A percentile compares a stretch with the other conserved stretches of the same genome.
These are phyloP conservation scores for Globisporangium yorkense DNA, from an alignment of 352 stramenopile species.

Conservation along the genomic window DNA sequence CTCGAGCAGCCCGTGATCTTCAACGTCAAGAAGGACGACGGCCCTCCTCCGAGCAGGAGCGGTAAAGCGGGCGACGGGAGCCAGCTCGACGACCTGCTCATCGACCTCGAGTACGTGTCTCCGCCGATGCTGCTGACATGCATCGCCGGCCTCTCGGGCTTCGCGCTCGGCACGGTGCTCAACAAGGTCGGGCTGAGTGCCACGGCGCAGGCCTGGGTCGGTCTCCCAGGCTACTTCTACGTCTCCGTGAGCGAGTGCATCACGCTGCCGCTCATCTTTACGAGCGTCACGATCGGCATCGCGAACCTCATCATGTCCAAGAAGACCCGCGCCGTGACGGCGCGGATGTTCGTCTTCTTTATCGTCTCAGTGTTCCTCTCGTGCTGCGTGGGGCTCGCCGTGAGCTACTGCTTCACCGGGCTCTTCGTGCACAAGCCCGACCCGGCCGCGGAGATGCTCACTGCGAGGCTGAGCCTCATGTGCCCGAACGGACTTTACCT, in stretches of 20 bases:
- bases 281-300: constrained; percentile 55
- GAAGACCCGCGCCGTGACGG: constrained; percentile 41
- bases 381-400: constrained; percentile 27
- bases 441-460: constrained; percentile 10
- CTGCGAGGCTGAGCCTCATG: constrained; percentile 32
- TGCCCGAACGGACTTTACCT: constrained; percentile 53
- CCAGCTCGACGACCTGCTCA: constrained; percentile 36
- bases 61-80: neutral
- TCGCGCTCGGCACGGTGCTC: constrained; percentile 29
- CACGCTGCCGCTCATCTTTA: constrained; percentile 63
- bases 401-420: constrained; percentile 27
- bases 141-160: constrained; percentile 26
- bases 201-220: constrained; percentile 34
- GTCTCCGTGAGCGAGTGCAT: constrained; percentile 40
- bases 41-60: constrained; percentile 5
- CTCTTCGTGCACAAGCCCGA: constrained; percentile 19
- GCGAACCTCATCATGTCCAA: constrained; percentile 46
- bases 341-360: constrained; percentile 44
- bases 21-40: constrained; percentile 26
- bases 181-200: constrained; percentile 18
- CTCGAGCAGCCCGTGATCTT: constrained; percentile 44
- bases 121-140: constrained; percentile 33
- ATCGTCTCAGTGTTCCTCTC: constrained; percentile 32
- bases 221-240: constrained; percentile 27
- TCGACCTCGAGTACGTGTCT: constrained; percentile 44